Evolutionary conservation across 1,139 yeast species (phyloP), one percentile per base, ranked within the genome.

Genomic region (Torulaspora pretoriensis): DNA sequence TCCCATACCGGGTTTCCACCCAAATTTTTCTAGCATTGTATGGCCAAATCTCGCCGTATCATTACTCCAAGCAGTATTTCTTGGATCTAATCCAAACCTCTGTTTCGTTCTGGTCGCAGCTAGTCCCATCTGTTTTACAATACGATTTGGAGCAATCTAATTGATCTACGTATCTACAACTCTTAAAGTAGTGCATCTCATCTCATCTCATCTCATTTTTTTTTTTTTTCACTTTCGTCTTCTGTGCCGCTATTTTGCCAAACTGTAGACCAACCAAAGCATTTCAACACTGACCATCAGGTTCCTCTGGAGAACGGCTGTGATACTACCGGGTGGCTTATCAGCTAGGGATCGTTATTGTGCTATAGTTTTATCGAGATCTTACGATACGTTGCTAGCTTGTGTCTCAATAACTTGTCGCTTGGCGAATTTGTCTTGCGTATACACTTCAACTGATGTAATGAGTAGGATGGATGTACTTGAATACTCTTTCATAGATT

Each of bases 41-140:
- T 86, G 96, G 1, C 98, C 98, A 61, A 92, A 92, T 47, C 96
- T 70, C 7, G 73, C 71, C 0, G 85, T 83, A 57, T 92, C 81
- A 62, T 89, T 88, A 27, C 97, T 85, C 99, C 99, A 92, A 54
- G 80, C 78, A 3, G 96, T 89, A 60, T 92, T 92, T 59, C 97
- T 73, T 13, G 98, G 99, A 68, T 92, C 99, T 38, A 75, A 68
- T 12, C 97, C 97, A 65, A 90, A 85, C 59, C 94, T 77, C 59
- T 87, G 95, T 60, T 85, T 88, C 19, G 77, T 80, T 63, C 81
- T 84, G 2, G 82, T 75, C 6, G 89, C 97, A 33, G 97, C 95
- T 54, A 92, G 77, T 42, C 98, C 98, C 96, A 87, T 82, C 22
- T n/a, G 26, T 22, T 5, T 3, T n/a, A 7, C 28, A 24, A 7